Evolutionary conservation across 2,329 filamentous ascomycete species (phyloP).

Genomic region (Neonectria neomacrospora): DNA sequence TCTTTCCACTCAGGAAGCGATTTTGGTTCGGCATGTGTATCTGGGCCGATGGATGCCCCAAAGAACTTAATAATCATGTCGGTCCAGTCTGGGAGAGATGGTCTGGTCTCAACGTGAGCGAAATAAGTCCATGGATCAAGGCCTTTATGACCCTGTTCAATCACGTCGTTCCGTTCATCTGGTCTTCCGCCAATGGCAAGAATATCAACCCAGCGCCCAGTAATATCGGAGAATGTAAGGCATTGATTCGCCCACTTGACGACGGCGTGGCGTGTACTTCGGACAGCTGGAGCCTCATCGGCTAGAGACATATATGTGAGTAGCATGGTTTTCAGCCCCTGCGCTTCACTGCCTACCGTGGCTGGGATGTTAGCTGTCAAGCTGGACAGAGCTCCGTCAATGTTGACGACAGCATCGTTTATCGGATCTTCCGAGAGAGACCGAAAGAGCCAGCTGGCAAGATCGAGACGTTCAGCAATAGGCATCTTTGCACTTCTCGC

Average conservation of each 20-base stretch:
- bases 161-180: conserved; percentile 81
- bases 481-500: conserved; percentile 72
- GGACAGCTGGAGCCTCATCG: conserved; percentile 63
- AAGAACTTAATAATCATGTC: conserved; percentile 64
- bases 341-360: conserved; percentile 45
- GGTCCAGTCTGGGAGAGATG: conserved; percentile 62
- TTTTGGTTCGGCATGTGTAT: conserved; percentile 49
- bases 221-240: conserved; percentile 80
- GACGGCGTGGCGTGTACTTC: conserved; percentile 82
- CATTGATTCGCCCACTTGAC: conserved; percentile 93
- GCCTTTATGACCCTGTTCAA: conserved; percentile 90
- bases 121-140: conserved; percentile 73
- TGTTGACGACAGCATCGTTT: conserved; percentile 81
- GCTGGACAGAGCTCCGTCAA: conserved; percentile 88
- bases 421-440: conserved; percentile 84
- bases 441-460: conserved; percentile 80
- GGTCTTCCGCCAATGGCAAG: conserved; percentile 76
- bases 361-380: conserved; percentile 63
- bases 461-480: conserved; percentile 62
- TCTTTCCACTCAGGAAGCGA: conserved; percentile 38
- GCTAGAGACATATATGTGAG: conserved; percentile 73
- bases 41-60: conserved; percentile 47
- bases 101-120: conserved; percentile 56
- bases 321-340: conserved; percentile 64
- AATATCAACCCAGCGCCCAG: conserved; percentile 89